These are phyloP conservation scores for Megacollybia marginata DNA, from an alignment of 768 basidiomycete species.

Conservation along the genomic window DNA sequence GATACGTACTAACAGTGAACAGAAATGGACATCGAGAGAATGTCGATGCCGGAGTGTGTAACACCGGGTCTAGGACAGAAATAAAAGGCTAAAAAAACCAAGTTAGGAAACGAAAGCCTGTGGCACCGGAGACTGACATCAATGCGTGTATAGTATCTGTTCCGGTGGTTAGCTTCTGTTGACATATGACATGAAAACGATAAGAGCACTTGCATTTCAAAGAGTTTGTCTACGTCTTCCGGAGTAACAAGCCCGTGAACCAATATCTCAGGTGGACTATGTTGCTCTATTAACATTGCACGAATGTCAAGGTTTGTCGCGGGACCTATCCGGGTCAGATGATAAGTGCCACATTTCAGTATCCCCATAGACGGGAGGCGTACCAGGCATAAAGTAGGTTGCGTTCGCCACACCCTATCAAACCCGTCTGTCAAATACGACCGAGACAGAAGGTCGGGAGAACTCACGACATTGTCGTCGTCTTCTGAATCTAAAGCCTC, in stretches of 20 bases:
- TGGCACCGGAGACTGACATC: constrained; percentile 41
- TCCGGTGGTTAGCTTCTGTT: constrained; percentile 1
- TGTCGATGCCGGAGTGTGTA: constrained; percentile 75
- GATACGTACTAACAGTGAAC: constrained; percentile 71
- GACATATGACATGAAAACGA: constrained; percentile 1
- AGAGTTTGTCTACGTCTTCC: constrained; percentile 76
- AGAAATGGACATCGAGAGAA: constrained; percentile 85
- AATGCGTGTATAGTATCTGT: constrained; percentile 62
- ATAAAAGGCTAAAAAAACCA: constrained; percentile 45
- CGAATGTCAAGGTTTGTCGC: constrained; percentile 65
- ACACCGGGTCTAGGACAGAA: constrained; percentile 69
- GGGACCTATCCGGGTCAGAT: constrained; percentile 37
- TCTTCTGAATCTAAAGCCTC: constrained; percentile 30
- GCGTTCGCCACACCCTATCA: constrained; percentile 73
- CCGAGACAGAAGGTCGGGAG: constrained; percentile 1
- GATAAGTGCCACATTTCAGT: neutral
- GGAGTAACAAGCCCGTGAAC: constrained; percentile 74
- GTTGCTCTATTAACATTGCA: constrained; percentile 66
- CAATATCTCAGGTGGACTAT: constrained; percentile 75
- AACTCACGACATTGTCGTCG: constrained; percentile 55
- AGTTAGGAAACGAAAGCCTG: neutral
- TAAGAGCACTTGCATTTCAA: constrained; percentile 57
- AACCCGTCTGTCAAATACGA: neutral
- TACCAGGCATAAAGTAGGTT: constrained; percentile 75
- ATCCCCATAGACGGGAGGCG: constrained; percentile 6